A percentile compares a stretch with the other conserved stretches of the same genome.
phyloP scores from a whole-genome alignment of 1,284 basidiomycete species.

The Leccinum pachyderme region DNA sequence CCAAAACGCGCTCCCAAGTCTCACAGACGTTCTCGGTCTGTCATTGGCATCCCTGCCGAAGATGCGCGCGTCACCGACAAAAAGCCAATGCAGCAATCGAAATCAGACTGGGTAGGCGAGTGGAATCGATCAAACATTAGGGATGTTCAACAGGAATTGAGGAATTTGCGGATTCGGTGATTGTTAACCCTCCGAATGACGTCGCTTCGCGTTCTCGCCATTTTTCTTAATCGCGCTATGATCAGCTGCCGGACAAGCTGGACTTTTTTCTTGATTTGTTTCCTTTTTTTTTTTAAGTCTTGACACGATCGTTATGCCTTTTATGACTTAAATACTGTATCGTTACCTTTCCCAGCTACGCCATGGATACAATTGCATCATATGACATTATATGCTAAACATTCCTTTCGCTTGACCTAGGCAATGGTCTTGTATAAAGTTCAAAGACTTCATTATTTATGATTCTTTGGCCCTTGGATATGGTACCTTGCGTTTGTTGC shows the following conservation, averaged over 20 bases:
- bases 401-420: neutral
- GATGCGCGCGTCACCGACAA: neutral
- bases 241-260: slow-evolving; percentile 18
- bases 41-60: slow-evolving; percentile 2
- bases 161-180: slow-evolving; percentile 20
- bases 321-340: slow-evolving; percentile 13
- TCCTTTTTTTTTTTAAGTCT: neutral
- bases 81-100: neutral
- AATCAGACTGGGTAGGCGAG: slow-evolving; percentile 30
- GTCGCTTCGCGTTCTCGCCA: neutral
- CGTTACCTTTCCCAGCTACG: neutral
- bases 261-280: too few species aligned
- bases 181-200: neutral
- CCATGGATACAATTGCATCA: slow-evolving; percentile 4
- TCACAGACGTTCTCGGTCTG: slow-evolving; percentile 16
- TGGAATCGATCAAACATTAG: slow-evolving; percentile 33
- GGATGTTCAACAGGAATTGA: slow-evolving; percentile 32
- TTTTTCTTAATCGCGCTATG: neutral
- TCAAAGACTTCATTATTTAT: slow-evolving; percentile 1
- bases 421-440: neutral
- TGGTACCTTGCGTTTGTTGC: neutral
- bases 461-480: neutral
- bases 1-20: neutral
- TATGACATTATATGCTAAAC: slow-evolving; percentile 7
- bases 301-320: slow-evolving; percentile 1